Conservation (phyloP, 2,329 filamentous ascomycete genomes). For the Xylariaceae sp. region DNA sequence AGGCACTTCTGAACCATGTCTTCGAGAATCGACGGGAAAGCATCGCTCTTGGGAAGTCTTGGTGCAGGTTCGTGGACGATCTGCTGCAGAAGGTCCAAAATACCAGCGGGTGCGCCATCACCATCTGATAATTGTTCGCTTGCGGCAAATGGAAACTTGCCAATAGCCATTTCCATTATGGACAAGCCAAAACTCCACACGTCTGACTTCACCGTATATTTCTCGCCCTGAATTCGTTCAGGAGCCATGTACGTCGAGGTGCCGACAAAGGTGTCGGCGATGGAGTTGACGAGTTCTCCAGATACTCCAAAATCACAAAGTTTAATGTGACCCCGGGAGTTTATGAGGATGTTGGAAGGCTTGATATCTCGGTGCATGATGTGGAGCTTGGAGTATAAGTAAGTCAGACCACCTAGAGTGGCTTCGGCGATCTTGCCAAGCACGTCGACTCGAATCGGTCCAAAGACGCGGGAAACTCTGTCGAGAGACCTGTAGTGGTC, state of each 20-base stretch:
- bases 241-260: constrained; percentile 99
- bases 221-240: constrained; percentile 94
- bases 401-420: constrained; percentile 88
- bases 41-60: constrained; percentile 92
- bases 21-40: constrained; percentile 91
- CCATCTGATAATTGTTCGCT: constrained; percentile 71
- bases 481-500: constrained; percentile 73
- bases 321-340: constrained; percentile 93
- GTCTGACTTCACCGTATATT: constrained; percentile 97
- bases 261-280: constrained; percentile 96
- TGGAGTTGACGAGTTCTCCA: constrained; percentile 94
- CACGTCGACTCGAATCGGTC: constrained; percentile 92
- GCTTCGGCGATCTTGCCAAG: constrained; percentile 97
- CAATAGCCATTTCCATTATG: constrained; percentile 96
- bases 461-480: constrained; percentile 90
- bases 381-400: constrained; percentile 91
- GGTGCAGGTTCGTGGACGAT: constrained; percentile 97
- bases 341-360: constrained; percentile 95
- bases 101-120: constrained; percentile 86
- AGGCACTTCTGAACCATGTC: constrained; percentile 98
- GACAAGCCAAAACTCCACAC: constrained; percentile 97
- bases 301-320: constrained; percentile 99
- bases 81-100: constrained; percentile 92
- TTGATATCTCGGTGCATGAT: constrained; percentile 99
- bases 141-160: constrained; percentile 90